Evolutionary conservation across 2,329 filamentous ascomycete species (phyloP).

Genomic region (Colletotrichum tabaci): DNA sequence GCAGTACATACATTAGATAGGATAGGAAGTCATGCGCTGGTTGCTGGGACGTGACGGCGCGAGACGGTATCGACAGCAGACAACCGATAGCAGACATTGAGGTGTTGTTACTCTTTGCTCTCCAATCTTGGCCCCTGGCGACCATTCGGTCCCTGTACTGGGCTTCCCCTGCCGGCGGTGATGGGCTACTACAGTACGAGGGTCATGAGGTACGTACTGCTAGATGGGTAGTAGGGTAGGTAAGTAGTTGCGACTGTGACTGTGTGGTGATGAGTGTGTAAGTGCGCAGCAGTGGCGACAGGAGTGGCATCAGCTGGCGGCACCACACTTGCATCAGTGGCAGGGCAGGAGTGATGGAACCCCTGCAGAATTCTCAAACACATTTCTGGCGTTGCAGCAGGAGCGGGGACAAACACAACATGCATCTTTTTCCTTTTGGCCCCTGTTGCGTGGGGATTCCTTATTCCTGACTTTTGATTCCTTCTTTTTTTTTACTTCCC

Average conservation of each 20-base stretch:
- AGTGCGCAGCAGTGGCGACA: slow-evolving; percentile 18
- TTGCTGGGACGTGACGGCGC: too few relatives aligned
- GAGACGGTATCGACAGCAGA: not conserved
- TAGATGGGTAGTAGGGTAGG: not conserved
- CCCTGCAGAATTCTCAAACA: slow-evolving; percentile 47
- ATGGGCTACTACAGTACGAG: not conserved
- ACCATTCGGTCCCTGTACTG: not conserved
- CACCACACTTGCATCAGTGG: slow-evolving; percentile 18
- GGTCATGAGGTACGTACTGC: not conserved
- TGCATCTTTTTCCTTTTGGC: slow-evolving; percentile 2
- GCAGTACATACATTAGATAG: too few relatives aligned
- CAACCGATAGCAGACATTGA: not conserved
- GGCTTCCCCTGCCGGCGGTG: not conserved
- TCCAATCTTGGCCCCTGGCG: too few relatives aligned
- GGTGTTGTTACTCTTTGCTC: not conserved
- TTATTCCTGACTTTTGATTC: too few relatives aligned
- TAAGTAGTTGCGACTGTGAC: not conserved
- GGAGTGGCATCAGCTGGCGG: not conserved
- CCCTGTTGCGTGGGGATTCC: too few relatives aligned
- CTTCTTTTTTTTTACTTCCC: slow-evolving; percentile 13
- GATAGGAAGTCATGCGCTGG: too few relatives aligned
- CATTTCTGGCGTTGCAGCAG: slow-evolving; percentile 37
- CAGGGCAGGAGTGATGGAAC: slow-evolving; percentile 40
- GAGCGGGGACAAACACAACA: slow-evolving; percentile 28
- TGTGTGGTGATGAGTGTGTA: not conserved